phyloP scores from a whole-genome alignment of 371 early-diverging fungal species.

The Capillidium rhysosporum region DNA sequence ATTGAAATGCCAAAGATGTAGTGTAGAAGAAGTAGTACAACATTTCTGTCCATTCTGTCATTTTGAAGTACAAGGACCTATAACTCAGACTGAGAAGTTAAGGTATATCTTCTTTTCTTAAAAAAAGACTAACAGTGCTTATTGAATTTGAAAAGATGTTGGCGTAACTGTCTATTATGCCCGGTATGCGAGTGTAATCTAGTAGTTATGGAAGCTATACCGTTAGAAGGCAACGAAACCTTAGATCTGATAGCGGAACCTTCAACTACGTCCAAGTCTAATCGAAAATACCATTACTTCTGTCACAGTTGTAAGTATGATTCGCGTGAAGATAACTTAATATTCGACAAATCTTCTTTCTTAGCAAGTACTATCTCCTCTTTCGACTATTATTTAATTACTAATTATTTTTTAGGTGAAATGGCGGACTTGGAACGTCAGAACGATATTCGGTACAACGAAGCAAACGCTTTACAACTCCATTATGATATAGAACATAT shows the following conservation, averaged over 20 bases:
- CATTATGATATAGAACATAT: conserved; percentile 7
- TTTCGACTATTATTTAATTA: not conserved
- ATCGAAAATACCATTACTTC: not conserved
- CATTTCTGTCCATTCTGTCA: conserved; percentile 3
- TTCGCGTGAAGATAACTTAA: not conserved
- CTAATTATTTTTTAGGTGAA: not conserved
- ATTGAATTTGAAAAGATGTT: not conserved
- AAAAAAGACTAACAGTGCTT: not conserved
- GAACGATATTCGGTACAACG: not conserved
- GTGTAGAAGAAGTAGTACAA: not conserved
- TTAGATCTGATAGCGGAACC: conserved; percentile 1
- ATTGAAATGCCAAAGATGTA: conserved; percentile 1
- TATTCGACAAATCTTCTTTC: not conserved
- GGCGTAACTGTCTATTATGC: conserved; percentile 3
- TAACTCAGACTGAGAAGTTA: not conserved
- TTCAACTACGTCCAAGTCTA: not conserved
- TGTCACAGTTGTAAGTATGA: conserved; percentile 1
- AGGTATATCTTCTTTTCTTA: not conserved
- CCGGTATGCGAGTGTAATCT: conserved; percentile 1
- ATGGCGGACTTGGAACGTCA: not conserved
- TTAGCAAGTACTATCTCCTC: conserved; percentile 1
- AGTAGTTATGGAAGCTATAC: not conserved
- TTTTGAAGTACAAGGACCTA: conserved; percentile 2
- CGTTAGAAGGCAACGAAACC: not conserved
- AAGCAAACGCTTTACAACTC: not conserved